Base-by-base conservation (phyloP, 2,329 filamentous ascomycete species). In the Fusarium tjaetaba region DNA sequence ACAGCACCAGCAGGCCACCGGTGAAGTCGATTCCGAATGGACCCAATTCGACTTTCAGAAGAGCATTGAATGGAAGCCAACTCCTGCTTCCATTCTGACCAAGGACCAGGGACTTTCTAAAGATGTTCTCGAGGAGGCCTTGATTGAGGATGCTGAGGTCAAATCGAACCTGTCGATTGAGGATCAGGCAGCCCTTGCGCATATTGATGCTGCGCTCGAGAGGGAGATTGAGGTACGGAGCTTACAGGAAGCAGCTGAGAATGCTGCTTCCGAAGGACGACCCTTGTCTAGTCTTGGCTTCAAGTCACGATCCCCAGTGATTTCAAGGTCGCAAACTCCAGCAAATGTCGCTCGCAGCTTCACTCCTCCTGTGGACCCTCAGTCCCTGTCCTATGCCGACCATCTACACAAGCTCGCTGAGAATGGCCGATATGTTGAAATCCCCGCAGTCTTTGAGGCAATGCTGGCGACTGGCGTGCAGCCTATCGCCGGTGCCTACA, bases 1-100 rank as follows among this genome's bases (percentile, higher is more conserved):
- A 86, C 94, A 96, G 82, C 92, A 93, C 81, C 89, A 92, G 73
- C 91, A 96, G 81, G 92, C 79, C 8, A 78, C 78, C n/a, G 85
- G 87, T 26, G 88, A 89, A 42, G 84, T 91, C 53, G 92, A 94
- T 57, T 91, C 92, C 75, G 95, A 98, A 81, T 97, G 94, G 94
- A 92, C 92, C 48, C 94, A 97, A 81, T 97, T 95, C 79, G 93
- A 97, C 82, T 95, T 97, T 81, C 93, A 92, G 63, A 93, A 94
- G 82, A 89, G 92, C 72, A 94, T 98, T 77, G 95, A 96, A 80
- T 97, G 95, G 94, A 95, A 96, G 86, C 88, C 90, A 5, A 84
- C 85, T 28, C 85, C 86, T 10, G 85, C 87, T 32, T 84, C 88
- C 39, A 86, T 89, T 49, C 85, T 90, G 43, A 87, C 91, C 26